Evolutionary conservation across 768 basidiomycete species (phyloP), one percentile per base, ranked within the genome.

Genomic region (Boletus huronensis): DNA sequence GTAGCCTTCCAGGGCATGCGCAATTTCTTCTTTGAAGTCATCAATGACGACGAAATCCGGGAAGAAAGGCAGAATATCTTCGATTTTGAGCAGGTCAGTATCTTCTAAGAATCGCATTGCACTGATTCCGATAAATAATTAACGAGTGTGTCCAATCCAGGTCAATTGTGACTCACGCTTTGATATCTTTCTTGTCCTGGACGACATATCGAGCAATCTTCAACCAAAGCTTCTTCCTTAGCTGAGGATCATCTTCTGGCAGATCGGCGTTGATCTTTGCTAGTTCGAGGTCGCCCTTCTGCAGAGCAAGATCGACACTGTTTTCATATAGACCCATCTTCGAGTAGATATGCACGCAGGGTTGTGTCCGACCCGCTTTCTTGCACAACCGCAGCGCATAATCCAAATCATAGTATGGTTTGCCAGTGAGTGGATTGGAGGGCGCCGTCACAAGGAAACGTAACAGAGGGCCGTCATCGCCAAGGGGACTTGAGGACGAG

Each of bases 191-290:
- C 78, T 97, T 92, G 73, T 98, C 93, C 65, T 96, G 93, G 14
- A 99, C 95, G 40, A 98, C 95, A 72, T 95, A 95, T 58, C 88
- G 89, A n/a, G 97, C 97, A 61, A 98, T 93, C 76, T 98, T 98
- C 50, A 99, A 76, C 97, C 97, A 99, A 49, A 99, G 75, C 70
- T 93, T 94, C 77, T 96, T 98, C 57, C 91, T 76, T 58, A 98
- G 66, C 32, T 82, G 81, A 49, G 83, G 83, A 64, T 98, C 95
- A 55, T 93, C 93, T 61, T 91, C 92, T 8, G 93, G 93, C 80
- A 88, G 88, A 67, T 99, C 93, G 3, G 97, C 97, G 62, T 97
- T 95, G 60, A 88, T 82, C 74, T 92, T 97, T 8, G 97, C 97
- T 25, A 98, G 75, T 58, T 98, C 97, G 52, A 99, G 69, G 66